Percentiles rank a stretch among this genome's conserved stretches.
Evolutionary conservation across 345 rosid genomes (phyloP).

Genomic region (Bruguiera sexangula): DNA sequence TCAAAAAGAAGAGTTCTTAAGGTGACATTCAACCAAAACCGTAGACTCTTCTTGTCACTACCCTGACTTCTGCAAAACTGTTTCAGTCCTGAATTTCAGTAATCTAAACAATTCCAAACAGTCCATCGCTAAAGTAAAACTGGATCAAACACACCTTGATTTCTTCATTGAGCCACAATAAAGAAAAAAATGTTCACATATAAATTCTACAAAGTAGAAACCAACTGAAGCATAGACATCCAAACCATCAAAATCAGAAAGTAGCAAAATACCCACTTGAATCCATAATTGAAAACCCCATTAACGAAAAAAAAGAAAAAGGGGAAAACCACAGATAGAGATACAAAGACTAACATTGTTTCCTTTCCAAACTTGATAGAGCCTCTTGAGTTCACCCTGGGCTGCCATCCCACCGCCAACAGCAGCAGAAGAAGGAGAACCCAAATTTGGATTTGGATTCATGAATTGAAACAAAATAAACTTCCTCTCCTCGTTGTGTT

Average conservation of each 20-base stretch:
- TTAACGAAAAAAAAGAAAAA: neutral
- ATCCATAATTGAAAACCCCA: neutral
- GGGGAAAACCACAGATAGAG: neutral
- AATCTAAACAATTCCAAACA: neutral
- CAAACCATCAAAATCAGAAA: neutral
- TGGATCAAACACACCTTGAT: neutral
- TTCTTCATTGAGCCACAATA: neutral
- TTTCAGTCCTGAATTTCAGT: neutral
- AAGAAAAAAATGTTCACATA: neutral
- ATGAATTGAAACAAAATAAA: neutral
- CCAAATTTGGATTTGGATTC: constrained; percentile 13
- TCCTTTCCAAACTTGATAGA: constrained; percentile 73
- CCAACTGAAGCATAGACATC: neutral
- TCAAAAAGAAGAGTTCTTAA: neutral
- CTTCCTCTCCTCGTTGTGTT: neutral
- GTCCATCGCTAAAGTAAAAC: neutral
- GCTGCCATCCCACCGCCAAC: constrained; percentile 1
- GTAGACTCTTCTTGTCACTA: neutral
- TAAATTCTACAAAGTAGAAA: neutral
- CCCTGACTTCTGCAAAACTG: neutral
- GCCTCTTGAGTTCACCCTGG: constrained; percentile 36
- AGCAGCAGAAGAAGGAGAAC: constrained; percentile 10
- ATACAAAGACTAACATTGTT: constrained; percentile 53
- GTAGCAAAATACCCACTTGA: neutral
- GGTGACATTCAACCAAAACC: neutral